A percentile compares a stretch with the other conserved stretches of the same genome.
These are phyloP conservation scores for Kuraishia borneana DNA, from an alignment of 805 yeast genomes.

Conservation along the genomic window DNA sequence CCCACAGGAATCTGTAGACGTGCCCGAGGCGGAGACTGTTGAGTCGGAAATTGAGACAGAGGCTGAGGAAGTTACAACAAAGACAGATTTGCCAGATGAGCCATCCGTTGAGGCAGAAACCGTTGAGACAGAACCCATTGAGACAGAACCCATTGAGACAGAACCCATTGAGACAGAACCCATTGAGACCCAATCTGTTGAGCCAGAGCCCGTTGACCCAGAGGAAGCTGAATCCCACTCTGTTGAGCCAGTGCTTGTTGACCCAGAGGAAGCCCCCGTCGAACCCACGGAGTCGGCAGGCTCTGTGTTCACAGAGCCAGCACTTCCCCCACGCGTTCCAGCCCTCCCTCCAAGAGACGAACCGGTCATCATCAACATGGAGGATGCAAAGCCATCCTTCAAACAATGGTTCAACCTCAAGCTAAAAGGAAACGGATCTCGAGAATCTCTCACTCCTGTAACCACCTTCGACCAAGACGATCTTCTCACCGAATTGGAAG, in stretches of 20 bases:
- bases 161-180: neutral
- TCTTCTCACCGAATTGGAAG: constrained; percentile 5
- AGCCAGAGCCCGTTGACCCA: neutral
- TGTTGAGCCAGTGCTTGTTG: neutral
- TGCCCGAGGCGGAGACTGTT: no score
- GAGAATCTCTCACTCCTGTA: neutral
- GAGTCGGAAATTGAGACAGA: neutral
- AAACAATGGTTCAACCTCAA: constrained; percentile 1
- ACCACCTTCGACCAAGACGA: neutral
- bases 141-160: neutral
- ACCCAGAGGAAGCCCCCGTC: neutral
- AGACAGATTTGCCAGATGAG: neutral
- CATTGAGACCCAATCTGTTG: neutral
- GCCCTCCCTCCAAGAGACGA: neutral
- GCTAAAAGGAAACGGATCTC: neutral
- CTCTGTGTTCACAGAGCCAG: neutral
- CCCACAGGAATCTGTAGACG: no score
- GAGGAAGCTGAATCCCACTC: neutral
- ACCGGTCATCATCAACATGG: neutral
- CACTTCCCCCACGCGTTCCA: neutral
- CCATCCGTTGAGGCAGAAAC: neutral
- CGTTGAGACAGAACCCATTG: neutral
- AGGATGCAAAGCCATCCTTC: neutral
- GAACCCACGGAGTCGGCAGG: neutral
- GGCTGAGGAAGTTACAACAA: neutral